Conservation (phyloP, 1,284 basidiomycete genomes). For the Acaromyces ingoldii region DNA sequence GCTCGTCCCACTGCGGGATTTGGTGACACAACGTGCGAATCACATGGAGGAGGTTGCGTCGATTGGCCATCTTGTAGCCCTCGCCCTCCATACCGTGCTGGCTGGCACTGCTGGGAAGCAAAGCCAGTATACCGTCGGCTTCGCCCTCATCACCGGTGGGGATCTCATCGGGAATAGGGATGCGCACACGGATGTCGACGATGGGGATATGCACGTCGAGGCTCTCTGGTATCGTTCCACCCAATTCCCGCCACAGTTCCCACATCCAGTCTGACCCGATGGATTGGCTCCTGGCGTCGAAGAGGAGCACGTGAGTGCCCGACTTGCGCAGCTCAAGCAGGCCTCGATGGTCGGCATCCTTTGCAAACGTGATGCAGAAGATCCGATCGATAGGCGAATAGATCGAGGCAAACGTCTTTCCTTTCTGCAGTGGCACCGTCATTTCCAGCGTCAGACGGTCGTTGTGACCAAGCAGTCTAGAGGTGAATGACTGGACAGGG, state of each 20-base stretch:
- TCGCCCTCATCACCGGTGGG: slow-evolving; percentile 28
- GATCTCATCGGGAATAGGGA: slow-evolving; percentile 62
- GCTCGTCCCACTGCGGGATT: slow-evolving; percentile 61
- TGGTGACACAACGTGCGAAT: slow-evolving; percentile 56
- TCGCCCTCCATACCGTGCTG: slow-evolving; percentile 21
- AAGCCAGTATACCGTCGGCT: not conserved
- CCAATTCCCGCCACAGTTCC: slow-evolving; percentile 68
- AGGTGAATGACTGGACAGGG: slow-evolving; percentile 14
- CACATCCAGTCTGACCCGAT: slow-evolving; percentile 76
- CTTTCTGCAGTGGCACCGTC: slow-evolving; percentile 63
- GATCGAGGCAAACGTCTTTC: slow-evolving; percentile 64
- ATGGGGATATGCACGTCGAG: slow-evolving; percentile 57
- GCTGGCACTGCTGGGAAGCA: not conserved
- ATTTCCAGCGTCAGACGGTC: slow-evolving; percentile 60
- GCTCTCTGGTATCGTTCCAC: slow-evolving; percentile 55
- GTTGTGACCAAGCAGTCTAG: slow-evolving; percentile 21
- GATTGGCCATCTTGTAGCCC: slow-evolving; percentile 58
- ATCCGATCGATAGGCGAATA: slow-evolving; percentile 76
- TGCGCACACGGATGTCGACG: slow-evolving; percentile 61
- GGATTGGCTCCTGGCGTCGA: slow-evolving; percentile 61
- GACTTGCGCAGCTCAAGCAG: slow-evolving; percentile 54
- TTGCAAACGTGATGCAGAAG: slow-evolving; percentile 63
- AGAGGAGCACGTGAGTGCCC: slow-evolving; percentile 73
- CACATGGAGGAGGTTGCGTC: slow-evolving; percentile 61
- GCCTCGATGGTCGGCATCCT: slow-evolving; percentile 54